These are phyloP conservation scores for Kwoniella mangroviensis DNA, from an alignment of 768 basidiomycete genomes.

Conservation along the genomic window DNA sequence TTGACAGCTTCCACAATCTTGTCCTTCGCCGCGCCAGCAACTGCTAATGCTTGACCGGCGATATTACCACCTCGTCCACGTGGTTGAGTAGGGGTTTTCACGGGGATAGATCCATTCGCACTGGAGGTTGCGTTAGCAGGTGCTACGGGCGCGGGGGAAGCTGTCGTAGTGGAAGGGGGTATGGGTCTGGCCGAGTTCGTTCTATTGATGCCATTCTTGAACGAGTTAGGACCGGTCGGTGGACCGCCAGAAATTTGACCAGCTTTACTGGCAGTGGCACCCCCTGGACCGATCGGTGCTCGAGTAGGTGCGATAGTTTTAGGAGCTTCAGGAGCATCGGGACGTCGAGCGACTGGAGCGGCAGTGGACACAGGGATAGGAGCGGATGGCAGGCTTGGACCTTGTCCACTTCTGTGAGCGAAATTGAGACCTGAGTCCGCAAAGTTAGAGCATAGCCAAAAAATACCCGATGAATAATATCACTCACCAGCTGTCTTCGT, in stretches of 20 bases:
- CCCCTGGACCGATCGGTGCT: conserved; percentile 18
- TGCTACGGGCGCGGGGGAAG: conserved; percentile 17
- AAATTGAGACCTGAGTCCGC: conserved; percentile 82
- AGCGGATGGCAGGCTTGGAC: conserved; percentile 28
- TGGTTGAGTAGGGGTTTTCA: conserved; percentile 23
- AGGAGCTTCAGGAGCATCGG: conserved; percentile 5
- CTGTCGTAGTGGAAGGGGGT: conserved; percentile 5
- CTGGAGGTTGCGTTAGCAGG: conserved; percentile 1
- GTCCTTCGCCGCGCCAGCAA: conserved; percentile 6
- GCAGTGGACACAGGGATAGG: conserved; percentile 21
- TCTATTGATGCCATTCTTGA: conserved; percentile 19
- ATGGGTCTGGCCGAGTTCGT: conserved; percentile 7
- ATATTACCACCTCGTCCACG: conserved; percentile 12
- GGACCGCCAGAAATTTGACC: conserved; percentile 12
- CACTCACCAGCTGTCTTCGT: conserved; percentile 83
- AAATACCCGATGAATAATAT: neutral
- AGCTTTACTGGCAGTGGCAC: conserved; percentile 7
- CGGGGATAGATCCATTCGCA: conserved; percentile 10
- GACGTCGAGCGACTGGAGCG: conserved; percentile 15
- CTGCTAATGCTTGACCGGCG: neutral
- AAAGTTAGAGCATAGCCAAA: neutral
- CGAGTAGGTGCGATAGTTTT: conserved; percentile 22
- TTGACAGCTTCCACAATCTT: conserved; percentile 15
- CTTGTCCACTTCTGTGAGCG: conserved; percentile 54
- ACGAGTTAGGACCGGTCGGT: conserved; percentile 5